Evolutionary conservation across 192 early-diverging fungal species (phyloP).

Genomic region (Coemansia erecta): DNA sequence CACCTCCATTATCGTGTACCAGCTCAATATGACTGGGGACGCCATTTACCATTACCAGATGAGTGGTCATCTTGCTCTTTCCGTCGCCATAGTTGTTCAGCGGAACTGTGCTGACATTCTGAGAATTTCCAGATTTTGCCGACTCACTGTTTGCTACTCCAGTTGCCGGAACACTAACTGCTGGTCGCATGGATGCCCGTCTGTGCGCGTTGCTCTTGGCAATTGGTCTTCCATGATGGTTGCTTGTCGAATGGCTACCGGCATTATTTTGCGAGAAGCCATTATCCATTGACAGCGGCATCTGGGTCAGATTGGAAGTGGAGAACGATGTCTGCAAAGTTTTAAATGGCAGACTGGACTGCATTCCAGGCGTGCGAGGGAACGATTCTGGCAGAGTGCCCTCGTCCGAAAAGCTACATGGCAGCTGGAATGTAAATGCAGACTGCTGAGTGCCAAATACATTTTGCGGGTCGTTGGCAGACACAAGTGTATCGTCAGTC

Average conservation of each 20-base stretch:
- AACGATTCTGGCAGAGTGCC: not conserved
- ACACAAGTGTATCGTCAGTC: not conserved
- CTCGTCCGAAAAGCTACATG: constrained; percentile 8
- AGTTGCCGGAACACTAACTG: not conserved
- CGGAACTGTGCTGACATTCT: not conserved
- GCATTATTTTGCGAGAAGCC: too few relatives aligned
- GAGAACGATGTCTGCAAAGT: not conserved
- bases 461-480: not conserved
- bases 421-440: constrained; percentile 9
- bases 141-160: not conserved
- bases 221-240: not conserved
- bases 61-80: constrained; percentile 25
- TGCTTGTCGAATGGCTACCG: not conserved
- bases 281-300: not conserved
- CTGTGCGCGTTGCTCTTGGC: not conserved
- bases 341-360: not conserved
- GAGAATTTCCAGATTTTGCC: not conserved
- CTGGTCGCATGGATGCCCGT: not conserved
- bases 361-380: not conserved
- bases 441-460: not conserved
- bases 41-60: constrained; percentile 33
- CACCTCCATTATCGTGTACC: constrained; percentile 18
- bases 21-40: constrained; percentile 36
- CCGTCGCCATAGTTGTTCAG: not conserved
- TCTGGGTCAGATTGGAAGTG: not conserved